phyloP scores from a whole-genome alignment of 495 filamentous ascomycete species.

The Penicillium lagena region DNA sequence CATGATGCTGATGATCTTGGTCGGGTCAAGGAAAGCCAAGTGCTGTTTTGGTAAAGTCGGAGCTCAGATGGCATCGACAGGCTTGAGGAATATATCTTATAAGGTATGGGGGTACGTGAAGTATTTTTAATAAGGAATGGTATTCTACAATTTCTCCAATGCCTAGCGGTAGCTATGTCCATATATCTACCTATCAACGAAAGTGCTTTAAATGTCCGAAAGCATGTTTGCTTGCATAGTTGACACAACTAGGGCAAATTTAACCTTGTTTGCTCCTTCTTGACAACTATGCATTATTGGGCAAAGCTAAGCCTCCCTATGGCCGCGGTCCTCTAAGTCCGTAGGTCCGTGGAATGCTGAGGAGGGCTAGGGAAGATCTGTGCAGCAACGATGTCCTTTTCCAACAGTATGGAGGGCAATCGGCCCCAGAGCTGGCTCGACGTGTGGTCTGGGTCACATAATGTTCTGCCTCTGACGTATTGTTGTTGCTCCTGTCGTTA shows the following conservation, averaged over 20 bases:
- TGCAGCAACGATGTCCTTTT: conserved; percentile 1
- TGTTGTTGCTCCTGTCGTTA: too few species aligned
- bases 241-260: not conserved
- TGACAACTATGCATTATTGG: conserved; percentile 1
- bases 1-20: not conserved
- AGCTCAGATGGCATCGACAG: too few species aligned
- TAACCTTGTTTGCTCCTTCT: not conserved
- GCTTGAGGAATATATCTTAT: too few species aligned
- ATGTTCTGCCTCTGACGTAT: too few species aligned
- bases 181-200: not conserved
- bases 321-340: not conserved
- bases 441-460: not conserved
- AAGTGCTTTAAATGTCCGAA: not conserved
- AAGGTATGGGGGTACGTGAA: too few species aligned
- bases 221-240: conserved; percentile 14
- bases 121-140: too few species aligned
- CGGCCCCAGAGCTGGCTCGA: not conserved
- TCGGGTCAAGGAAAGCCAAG: too few species aligned
- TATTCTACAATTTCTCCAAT: too few species aligned
- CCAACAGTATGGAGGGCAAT: not conserved
- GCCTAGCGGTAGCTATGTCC: too few species aligned
- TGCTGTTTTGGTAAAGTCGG: too few species aligned
- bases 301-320: not conserved
- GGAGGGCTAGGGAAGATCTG: conserved; percentile 3
- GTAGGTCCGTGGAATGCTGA: too few species aligned